Percentiles rank a stretch among this genome's conserved stretches.
These are phyloP conservation scores for Boeremia exigua DNA, from an alignment of 2,329 filamentous ascomycete species.

Conservation along the genomic window DNA sequence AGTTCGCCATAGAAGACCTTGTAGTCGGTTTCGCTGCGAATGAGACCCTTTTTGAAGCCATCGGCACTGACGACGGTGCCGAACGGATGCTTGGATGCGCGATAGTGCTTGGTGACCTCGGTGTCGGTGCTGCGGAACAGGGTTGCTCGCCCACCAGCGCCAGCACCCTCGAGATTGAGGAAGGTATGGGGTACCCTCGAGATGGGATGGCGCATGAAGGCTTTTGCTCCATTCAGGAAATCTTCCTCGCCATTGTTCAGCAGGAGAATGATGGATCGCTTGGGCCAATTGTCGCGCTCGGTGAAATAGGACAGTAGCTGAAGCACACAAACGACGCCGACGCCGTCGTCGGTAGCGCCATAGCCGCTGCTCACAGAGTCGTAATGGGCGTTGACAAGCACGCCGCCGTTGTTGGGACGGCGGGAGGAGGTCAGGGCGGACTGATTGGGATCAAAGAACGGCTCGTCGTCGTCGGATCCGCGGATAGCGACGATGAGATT, in stretches of 20 bases:
- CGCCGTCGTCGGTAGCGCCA: conserved; percentile 92
- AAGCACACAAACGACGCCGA: conserved; percentile 84
- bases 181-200: conserved; percentile 84
- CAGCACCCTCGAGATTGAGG: conserved; percentile 92
- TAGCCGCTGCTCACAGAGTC: conserved; percentile 92
- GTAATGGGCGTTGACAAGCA: conserved; percentile 93
- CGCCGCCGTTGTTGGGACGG: conserved; percentile 69
- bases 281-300: conserved; percentile 69
- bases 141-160: conserved; percentile 85
- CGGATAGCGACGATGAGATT: conserved; percentile 93
- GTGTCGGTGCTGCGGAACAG: conserved; percentile 88
- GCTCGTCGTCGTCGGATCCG: conserved; percentile 73
- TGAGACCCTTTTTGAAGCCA: conserved; percentile 78
- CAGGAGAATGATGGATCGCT: conserved; percentile 79
- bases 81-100: conserved; percentile 74
- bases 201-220: conserved; percentile 82
- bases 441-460: conserved; percentile 69
- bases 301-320: conserved; percentile 90
- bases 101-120: conserved; percentile 82
- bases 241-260: conserved; percentile 98
- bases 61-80: conserved; percentile 83
- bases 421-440: conserved; percentile 41
- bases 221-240: conserved; percentile 83
- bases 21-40: conserved; percentile 90
- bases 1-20: conserved; percentile 77